Conservation (phyloP, 352 stramenopile genomes). For the Globisporangium paroecandrum region DNA sequence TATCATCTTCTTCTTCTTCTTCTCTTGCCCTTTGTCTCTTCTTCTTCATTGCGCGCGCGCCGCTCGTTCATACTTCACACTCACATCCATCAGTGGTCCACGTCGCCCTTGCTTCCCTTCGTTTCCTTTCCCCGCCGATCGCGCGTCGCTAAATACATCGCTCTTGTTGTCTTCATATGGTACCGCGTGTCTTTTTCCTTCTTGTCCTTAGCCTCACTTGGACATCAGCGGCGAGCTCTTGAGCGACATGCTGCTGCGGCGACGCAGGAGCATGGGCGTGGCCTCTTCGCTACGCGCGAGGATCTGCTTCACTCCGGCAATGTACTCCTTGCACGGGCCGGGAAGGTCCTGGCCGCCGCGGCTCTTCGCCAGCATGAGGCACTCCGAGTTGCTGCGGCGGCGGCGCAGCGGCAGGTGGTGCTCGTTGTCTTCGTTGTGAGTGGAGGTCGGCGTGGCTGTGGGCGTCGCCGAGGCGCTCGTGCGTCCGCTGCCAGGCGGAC, state of each 20-base stretch:
- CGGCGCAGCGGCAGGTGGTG: constrained; percentile 40
- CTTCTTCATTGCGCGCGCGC: constrained; percentile 5
- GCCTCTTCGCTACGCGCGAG: constrained; percentile 64
- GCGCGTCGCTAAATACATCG: constrained; percentile 18
- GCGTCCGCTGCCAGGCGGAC: constrained; percentile 14
- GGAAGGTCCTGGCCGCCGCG: constrained; percentile 50
- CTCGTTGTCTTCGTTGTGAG: constrained; percentile 29
- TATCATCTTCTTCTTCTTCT: background rate
- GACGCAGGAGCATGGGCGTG: constrained; percentile 37
- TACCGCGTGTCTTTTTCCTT: background rate
- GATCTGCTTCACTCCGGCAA: constrained; percentile 83
- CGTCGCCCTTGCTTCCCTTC: background rate
- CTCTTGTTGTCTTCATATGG: constrained; percentile 7
- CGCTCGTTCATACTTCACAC: constrained; percentile 9
- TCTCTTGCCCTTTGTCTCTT: background rate
- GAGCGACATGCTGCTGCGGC: constrained; percentile 57
- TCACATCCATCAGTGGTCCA: background rate
- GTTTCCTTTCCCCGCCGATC: background rate
- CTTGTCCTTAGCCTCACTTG: constrained; percentile 9
- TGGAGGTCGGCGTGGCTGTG: constrained; percentile 31
- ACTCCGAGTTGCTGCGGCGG: constrained; percentile 78
- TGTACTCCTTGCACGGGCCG: constrained; percentile 80
- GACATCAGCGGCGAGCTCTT: constrained; percentile 34
- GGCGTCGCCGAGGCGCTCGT: constrained; percentile 25
- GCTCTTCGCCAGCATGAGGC: constrained; percentile 67